Base-by-base conservation (phyloP, 352 stramenopile species). In the Pythium sp. region DNA sequence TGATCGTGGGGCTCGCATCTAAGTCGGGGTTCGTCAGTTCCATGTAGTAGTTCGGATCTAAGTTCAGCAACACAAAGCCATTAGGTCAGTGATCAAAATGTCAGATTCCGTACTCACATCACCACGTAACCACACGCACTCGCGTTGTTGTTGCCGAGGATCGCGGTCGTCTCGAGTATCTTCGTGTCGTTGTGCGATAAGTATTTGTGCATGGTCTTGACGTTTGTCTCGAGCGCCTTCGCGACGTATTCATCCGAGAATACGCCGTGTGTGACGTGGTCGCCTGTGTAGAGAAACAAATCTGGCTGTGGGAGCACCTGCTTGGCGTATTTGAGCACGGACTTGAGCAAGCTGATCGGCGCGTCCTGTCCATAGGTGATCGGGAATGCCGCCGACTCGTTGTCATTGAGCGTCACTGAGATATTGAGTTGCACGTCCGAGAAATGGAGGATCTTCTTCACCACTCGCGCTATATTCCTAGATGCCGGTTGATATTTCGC, bases 341-440 rank as follows among this genome's bases (percentile, higher is more conserved):
- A 92, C 54, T 92, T 76, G 1, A 96, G 72, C 26, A 96, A 69
- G 57, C 62, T 49, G 32, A 92, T 57, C 0, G 88, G 80, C 2
- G 84, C 72, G 65, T 94, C 84, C 20, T 74, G 64, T 32, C 75
- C 78, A 62, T 93, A 92, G 22, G 64, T 65, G 47, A 81, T 78
- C 5, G 74, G 76, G 32, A 84, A 70, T 34, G 54, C 64, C 15
- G 73, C 73, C 28, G 77, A 79, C 32, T 88, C 75, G 14, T 24
- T 26, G 2, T 65, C 60, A 15, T 80, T 68, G 12, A 87, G 72
- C 26, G 73, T 73, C 24, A 56, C 43, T 2, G 87, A 92, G 57
- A 92, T 73, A 61, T 96, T 94, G 22, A 96, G 75, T 62, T 96
- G 86, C 32, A 96, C 87, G 68, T 96, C 89, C 15, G 87, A 94